Evolutionary conservation across 495 filamentous ascomycete genomes (phyloP).

Genomic region (Pyronema omphalodes): DNA sequence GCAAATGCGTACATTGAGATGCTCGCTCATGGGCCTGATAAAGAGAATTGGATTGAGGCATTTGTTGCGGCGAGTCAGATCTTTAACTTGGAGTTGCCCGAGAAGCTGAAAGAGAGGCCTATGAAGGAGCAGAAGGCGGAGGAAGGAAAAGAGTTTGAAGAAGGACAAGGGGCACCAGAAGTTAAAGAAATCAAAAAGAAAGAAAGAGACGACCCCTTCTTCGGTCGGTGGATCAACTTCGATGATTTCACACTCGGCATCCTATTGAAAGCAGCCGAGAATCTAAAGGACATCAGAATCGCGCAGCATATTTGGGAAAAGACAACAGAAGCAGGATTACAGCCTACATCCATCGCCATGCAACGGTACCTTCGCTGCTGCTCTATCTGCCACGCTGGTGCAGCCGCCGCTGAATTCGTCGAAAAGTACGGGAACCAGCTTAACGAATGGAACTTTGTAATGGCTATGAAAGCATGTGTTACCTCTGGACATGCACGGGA

Average conservation of each 20-base stretch:
- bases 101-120: background rate
- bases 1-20: background rate
- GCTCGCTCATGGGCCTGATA: background rate
- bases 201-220: background rate
- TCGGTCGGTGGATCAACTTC: background rate
- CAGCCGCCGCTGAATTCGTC: background rate
- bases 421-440: background rate
- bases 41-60: background rate
- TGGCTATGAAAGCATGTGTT: background rate
- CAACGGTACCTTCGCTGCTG: background rate
- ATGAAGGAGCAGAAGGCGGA: too few relatives aligned
- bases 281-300: background rate
- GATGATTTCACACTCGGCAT: slow-evolving; percentile 3
- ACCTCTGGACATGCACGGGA: background rate
- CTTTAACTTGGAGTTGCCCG: background rate
- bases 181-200: background rate
- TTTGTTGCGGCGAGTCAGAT: background rate
- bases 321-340: background rate
- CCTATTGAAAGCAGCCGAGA: slow-evolving; percentile 1
- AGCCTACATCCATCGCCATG: background rate
- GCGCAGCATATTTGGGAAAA: background rate
- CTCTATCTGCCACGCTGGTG: background rate
- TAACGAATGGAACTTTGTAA: background rate
- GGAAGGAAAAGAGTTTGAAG: too few relatives aligned
- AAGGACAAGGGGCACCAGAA: too few relatives aligned